phyloP scores from a whole-genome alignment of 1,284 basidiomycete species.

The Rhodotorula sp. region DNA sequence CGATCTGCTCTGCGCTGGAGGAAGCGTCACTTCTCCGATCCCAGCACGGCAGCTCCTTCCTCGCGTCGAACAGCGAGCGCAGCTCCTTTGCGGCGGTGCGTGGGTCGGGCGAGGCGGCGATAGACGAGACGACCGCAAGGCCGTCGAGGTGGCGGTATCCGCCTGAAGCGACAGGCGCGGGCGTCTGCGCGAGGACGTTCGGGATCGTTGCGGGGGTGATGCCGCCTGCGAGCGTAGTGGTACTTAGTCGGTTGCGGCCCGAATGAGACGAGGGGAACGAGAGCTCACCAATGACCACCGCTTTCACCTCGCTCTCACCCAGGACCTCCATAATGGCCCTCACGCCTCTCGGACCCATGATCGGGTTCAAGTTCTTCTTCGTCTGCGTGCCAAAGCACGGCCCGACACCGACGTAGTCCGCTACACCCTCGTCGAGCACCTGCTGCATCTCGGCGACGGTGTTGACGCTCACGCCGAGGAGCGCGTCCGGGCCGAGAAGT shows the following conservation, averaged over 20 bases:
- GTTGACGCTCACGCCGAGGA: slow-evolving; percentile 82
- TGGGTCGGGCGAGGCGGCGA: slow-evolving; percentile 71
- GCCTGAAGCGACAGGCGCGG: slow-evolving; percentile 24
- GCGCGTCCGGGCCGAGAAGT: slow-evolving; percentile 68
- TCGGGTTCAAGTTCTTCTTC: slow-evolving; percentile 47
- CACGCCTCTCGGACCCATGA: slow-evolving; percentile 49
- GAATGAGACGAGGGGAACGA: neutral
- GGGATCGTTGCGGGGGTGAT: slow-evolving; percentile 75
- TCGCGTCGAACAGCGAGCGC: slow-evolving; percentile 7
- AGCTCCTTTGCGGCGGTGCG: slow-evolving; percentile 45
- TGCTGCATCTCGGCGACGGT: slow-evolving; percentile 63
- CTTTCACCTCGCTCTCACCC: slow-evolving; percentile 64
- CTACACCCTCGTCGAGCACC: slow-evolving; percentile 58
- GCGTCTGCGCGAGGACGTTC: slow-evolving; percentile 54
- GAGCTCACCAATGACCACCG: slow-evolving; percentile 71
- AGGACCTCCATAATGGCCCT: slow-evolving; percentile 66
- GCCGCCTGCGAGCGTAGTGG: slow-evolving; percentile 63
- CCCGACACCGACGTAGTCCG: slow-evolving; percentile 86
- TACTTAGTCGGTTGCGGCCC: neutral
- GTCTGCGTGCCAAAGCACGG: slow-evolving; percentile 52
- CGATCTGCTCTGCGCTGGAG: slow-evolving; percentile 51
- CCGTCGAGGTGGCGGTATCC: slow-evolving; percentile 63
- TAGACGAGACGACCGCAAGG: slow-evolving; percentile 87
- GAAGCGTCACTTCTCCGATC: neutral
- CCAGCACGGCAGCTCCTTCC: neutral